A percentile compares a stretch with the other conserved stretches of the same genome.
These are phyloP conservation scores for Escovopsis weberi DNA, from an alignment of 2,329 filamentous ascomycete genomes.

Conservation along the genomic window DNA sequence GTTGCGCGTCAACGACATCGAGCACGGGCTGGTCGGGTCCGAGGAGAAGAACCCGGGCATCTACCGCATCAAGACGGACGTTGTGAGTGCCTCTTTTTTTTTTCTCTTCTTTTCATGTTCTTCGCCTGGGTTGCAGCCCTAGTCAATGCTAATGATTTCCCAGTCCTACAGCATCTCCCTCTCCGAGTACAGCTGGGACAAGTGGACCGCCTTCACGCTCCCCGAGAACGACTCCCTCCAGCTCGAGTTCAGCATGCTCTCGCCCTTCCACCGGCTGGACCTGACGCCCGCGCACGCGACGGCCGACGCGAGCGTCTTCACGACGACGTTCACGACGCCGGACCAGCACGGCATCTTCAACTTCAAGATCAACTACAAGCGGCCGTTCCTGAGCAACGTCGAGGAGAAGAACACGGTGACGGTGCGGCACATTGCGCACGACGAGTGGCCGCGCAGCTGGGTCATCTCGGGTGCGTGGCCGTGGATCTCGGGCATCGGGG, in stretches of 20 bases:
- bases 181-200: constrained; percentile 67
- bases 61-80: constrained; percentile 93
- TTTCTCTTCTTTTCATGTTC: background rate
- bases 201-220: constrained; percentile 59
- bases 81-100: constrained; percentile 46
- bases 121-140: too few relatives aligned
- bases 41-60: constrained; percentile 66
- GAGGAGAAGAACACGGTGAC: constrained; percentile 94
- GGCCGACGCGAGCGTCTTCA: constrained; percentile 57
- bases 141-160: background rate
- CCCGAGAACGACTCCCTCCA: constrained; percentile 62
- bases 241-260: constrained; percentile 97
- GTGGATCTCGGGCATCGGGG: constrained; percentile 79
- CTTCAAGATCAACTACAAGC: constrained; percentile 94
- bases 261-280: constrained; percentile 81
- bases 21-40: constrained; percentile 51
- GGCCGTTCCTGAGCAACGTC: constrained; percentile 75
- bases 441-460: constrained; percentile 89
- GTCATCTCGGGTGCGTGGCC: constrained; percentile 85
- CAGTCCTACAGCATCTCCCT: constrained; percentile 79
- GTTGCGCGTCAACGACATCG: constrained; percentile 65
- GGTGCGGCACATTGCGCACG: constrained; percentile 89
- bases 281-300: constrained; percentile 46
- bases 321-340: constrained; percentile 63
- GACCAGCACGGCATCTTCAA: constrained; percentile 99